Evolutionary conservation across 2,329 filamentous ascomycete genomes (phyloP), one percentile per base, ranked within the genome.

Genomic region (Colletotrichum tabaci): DNA sequence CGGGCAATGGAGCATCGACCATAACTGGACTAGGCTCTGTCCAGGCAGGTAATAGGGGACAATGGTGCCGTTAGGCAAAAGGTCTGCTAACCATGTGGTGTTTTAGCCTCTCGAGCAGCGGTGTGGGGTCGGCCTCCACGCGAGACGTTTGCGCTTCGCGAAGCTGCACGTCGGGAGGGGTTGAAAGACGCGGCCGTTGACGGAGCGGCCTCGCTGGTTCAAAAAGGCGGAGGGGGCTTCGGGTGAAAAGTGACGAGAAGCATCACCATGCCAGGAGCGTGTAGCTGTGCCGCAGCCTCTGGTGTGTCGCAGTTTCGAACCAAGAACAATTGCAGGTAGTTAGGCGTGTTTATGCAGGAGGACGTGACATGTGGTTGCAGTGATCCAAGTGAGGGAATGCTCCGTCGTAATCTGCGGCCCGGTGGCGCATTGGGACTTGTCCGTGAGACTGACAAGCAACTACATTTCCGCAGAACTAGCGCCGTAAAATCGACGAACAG

Each of bases 281-380:
- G 12, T 60, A 63, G 44, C 30, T 52, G 64, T 50, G 57, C 52
- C 23, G 50, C 44, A 50, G 68, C 64, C 26, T 35, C 50, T 35
- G 55, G 42, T 42, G 49, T 30, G 42, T 49, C 53, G 56, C 57
- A 26, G 60, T 46, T 44, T 64, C 47, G 55, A 70, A 56, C 53
- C 70, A 70, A 66, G 66, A 71, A 66, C 40, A 72, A 61, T 10
- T 16, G 55, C 30, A 49, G 46, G 66, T 61, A 23, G 42, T 21
- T 4, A 38, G 62, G 26, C 62, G 61, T 46, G 13, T 40, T 7
- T 35, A 61, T 61, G 70, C 55, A 71, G 47, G 66, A 61, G 61
- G 66, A 46, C 49, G 66, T 72, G 70, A 61, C 66, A 72, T 71
- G 61, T 66, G 70, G 66, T 72, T 72, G 70, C 56, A 71, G 70